These are phyloP conservation scores for Asclepias syriaca DNA, from an alignment of 257 asterid species.

Conservation along the genomic window DNA sequence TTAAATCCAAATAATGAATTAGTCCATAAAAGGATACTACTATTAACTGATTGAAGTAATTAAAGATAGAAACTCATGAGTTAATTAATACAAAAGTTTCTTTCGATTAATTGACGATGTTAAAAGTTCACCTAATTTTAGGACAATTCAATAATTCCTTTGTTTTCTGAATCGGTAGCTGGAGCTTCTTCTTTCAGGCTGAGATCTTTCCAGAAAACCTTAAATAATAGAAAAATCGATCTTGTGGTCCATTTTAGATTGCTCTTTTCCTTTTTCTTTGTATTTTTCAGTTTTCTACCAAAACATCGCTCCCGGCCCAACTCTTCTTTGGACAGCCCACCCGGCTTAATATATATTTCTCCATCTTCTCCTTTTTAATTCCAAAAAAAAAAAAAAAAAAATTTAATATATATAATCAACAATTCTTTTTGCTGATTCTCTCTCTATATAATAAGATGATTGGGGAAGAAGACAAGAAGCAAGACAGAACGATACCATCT, in stretches of 20 bases:
- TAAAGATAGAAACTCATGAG: background rate
- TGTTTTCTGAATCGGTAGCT: background rate
- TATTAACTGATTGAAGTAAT: too few relatives aligned
- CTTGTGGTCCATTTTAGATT: background rate
- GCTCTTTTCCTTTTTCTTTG: background rate
- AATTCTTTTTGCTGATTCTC: slow-evolving; percentile 22
- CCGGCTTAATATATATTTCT: too few relatives aligned
- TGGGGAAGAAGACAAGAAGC: slow-evolving; percentile 16
- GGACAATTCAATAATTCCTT: background rate
- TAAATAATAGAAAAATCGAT: background rate
- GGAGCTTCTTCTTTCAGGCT: background rate
- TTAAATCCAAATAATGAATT: too few relatives aligned
- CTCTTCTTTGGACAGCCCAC: slow-evolving; percentile 14
- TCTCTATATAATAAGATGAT: background rate
- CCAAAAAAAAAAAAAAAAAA: too few relatives aligned
- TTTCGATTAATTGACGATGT: background rate
- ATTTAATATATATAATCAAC: background rate
- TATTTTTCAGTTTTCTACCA: background rate
- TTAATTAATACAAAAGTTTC: background rate
- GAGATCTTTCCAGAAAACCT: background rate
- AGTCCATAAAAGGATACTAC: too few relatives aligned
- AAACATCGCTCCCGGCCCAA: slow-evolving; percentile 10
- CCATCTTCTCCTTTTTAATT: too few relatives aligned
- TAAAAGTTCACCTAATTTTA: background rate
- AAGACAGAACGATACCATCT: slow-evolving; percentile 8